Percentiles rank a stretch among this genome's conserved stretches.
Evolutionary conservation across 75 land plant genomes (phyloP).

Genomic region (Azolla pinnata): DNA sequence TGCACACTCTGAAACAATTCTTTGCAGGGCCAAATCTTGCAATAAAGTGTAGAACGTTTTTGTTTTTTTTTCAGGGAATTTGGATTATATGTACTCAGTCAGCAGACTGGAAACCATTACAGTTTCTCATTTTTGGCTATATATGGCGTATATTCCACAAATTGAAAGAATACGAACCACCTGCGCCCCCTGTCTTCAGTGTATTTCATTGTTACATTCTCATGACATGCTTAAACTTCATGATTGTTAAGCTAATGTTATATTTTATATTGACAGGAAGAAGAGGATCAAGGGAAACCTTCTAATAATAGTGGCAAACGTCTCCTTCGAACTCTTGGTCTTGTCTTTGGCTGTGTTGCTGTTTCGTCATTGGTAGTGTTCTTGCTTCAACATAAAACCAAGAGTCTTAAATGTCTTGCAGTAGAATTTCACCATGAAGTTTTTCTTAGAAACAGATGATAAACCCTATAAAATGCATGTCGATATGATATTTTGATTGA

Average conservation of each 20-base stretch:
- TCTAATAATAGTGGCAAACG: constrained; percentile 52
- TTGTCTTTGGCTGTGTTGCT: constrained; percentile 79
- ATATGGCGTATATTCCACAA: constrained; percentile 75
- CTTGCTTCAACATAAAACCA: not conserved
- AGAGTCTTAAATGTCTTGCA: not conserved
- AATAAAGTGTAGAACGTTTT: not conserved
- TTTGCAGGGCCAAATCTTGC: not conserved
- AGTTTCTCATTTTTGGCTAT: constrained; percentile 63
- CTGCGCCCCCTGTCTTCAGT: constrained; percentile 31
- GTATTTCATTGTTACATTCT: constrained; percentile 18
- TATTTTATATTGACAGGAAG: constrained; percentile 30
- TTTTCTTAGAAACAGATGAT: not conserved
- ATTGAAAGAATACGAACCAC: constrained; percentile 58
- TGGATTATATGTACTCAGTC: constrained; percentile 47
- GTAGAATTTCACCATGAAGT: not conserved
- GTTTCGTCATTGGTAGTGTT: constrained; percentile 55
- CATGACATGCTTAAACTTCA: not conserved
- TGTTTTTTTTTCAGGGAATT: constrained; percentile 34
- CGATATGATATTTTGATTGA: constrained; percentile 5
- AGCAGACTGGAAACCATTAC: constrained; percentile 81
- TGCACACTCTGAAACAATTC: not conserved
- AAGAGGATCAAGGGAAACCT: constrained; percentile 53
- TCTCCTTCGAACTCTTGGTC: constrained; percentile 64
- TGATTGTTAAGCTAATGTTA: not conserved
- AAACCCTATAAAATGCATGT: not conserved